These are phyloP conservation scores for Syzygium oleosum DNA, from an alignment of 345 rosid species.

Conservation along the genomic window DNA sequence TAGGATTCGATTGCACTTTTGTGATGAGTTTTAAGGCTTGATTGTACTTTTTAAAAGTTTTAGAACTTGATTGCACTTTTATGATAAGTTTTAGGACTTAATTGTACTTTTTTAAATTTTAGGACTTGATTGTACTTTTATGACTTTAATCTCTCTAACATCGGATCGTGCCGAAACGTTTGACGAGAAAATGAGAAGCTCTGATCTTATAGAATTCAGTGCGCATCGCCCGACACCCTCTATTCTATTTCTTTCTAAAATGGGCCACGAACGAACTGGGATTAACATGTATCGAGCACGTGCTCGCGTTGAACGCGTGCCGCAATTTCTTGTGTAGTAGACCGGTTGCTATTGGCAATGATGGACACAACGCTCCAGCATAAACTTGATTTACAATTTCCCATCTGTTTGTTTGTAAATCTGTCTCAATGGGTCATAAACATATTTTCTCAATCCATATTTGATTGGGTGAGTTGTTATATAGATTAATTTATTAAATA, in stretches of 20 bases:
- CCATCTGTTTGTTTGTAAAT: no score
- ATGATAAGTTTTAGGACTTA: no score
- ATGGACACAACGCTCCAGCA: neutral
- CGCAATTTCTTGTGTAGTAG: neutral
- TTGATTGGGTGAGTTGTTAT: no score
- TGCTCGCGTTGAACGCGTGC: neutral
- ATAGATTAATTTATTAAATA: no score
- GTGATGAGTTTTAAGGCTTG: no score
- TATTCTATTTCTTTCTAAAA: neutral
- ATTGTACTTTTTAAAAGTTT: no score
- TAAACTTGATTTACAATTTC: neutral
- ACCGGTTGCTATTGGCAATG: neutral
- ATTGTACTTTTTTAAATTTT: no score
- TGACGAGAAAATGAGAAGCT: neutral
- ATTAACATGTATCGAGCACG: neutral
- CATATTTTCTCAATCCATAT: no score
- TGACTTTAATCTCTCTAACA: neutral
- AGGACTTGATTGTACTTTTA: no score
- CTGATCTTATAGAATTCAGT: neutral
- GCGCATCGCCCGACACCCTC: neutral
- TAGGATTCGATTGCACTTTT: accelerated
- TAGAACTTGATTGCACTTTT: no score
- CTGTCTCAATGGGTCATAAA: no score
- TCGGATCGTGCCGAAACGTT: neutral
- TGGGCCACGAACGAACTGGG: neutral